Conservation (phyloP, 2,329 filamentous ascomycete genomes). For the Sclerotinia nivalis region DNA sequence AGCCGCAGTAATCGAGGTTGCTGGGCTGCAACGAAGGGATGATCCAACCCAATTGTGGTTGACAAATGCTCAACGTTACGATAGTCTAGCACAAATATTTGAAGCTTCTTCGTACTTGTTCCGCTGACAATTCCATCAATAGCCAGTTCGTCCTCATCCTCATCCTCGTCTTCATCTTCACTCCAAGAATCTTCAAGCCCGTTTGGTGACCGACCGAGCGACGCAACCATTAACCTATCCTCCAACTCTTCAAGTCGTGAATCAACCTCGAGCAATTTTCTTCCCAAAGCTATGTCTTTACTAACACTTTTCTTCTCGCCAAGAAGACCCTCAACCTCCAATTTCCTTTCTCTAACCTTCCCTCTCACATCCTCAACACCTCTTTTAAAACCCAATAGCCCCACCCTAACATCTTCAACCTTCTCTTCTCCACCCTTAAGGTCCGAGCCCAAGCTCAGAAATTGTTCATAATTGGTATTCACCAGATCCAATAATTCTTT, state of each 20-base stretch:
- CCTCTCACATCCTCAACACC: constrained; percentile 74
- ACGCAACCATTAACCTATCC: constrained; percentile 57
- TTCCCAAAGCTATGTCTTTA: constrained; percentile 59
- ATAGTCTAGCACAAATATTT: constrained; percentile 59
- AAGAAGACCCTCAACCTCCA: constrained; percentile 63
- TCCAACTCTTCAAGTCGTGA: constrained; percentile 64
- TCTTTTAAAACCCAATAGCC: constrained; percentile 79
- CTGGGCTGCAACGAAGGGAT: constrained; percentile 64
- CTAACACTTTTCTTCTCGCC: constrained; percentile 67
- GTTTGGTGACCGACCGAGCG: constrained; percentile 35
- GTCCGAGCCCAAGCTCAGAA: constrained; percentile 78
- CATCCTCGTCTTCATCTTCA: constrained; percentile 46
- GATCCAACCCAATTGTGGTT: constrained; percentile 52
- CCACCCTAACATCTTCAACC: constrained; percentile 86
- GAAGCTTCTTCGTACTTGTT: constrained; percentile 44
- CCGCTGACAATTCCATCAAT: constrained; percentile 38
- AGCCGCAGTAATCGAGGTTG: constrained; percentile 57
- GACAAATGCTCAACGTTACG: constrained; percentile 55
- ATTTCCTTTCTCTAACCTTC: constrained; percentile 62
- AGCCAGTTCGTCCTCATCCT: constrained; percentile 41
- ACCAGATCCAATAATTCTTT: constrained; percentile 91
- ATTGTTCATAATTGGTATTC: constrained; percentile 92
- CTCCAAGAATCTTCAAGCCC: constrained; percentile 39
- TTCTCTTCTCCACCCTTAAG: constrained; percentile 86
- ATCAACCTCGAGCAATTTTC: constrained; percentile 67